Base-by-base conservation (phyloP, 192 early-diverging fungal genomes). In the Geranomyces michiganensis region DNA sequence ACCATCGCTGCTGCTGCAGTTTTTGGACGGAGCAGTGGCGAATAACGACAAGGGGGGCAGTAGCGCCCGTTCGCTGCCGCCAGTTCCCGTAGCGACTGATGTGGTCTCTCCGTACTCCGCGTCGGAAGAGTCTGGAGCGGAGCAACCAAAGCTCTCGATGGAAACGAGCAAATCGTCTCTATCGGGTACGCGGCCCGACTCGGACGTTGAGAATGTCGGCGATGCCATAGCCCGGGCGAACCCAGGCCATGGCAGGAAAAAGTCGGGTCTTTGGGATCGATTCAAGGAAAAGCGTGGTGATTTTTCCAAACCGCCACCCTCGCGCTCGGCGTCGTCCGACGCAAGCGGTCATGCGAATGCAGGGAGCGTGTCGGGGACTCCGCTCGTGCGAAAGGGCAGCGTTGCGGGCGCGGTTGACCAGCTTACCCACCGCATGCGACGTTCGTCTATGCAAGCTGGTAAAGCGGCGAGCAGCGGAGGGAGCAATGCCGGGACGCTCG, bases 211-310 rank as follows among this genome's bases (percentile, higher is more conserved):
- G 31, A 6, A 6, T 19, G 33, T 32, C 4, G 29, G 59, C 27
- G 59, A 61, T 9, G 5, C 27, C 5, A 61, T n/a, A 8, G 19
- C 6, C 29, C 19, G 9, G 15, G 19, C 27, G 4, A n/a, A 19
- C 59, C 29, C 29, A 7, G 33, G 33, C 19, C 59, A 36, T 61
- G 33, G 29, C n/a, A 17, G 58, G 26, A 70, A 70, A 22, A 70
- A 61, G 36, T 61, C 68, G 6, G 58, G 41, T 19, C 43, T 70
- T 47, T 70, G 68, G 68, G 46, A 53, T 17, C 55, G 68, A 6
- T 27, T 70, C 17, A 31, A 22, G 8, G 68, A 70, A 12, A 70
- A 65, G 31, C 33, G 31, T 8, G 19, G 24, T 32, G 63, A 44
- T 47, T 21, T 47, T 22, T 17, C 12, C 41, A 48, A 32, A 8